Evolutionary conservation across 2,329 filamentous ascomycete genomes (phyloP).

Genomic region (Neofusicoccum umdonicola): DNA sequence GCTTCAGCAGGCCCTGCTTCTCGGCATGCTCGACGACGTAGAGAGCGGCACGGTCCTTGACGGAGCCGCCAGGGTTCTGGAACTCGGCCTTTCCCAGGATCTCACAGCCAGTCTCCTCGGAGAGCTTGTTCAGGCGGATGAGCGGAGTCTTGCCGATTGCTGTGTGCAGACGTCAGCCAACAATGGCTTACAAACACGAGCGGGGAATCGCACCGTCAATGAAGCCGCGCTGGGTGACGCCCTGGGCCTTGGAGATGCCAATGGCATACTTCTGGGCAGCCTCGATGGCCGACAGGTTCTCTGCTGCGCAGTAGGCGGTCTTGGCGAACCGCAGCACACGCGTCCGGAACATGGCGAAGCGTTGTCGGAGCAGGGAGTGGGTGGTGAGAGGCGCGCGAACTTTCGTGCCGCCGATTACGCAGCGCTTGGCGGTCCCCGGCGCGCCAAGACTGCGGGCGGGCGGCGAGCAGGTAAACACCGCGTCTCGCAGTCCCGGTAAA

Average conservation of each 20-base stretch:
- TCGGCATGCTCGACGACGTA: slow-evolving; percentile 95
- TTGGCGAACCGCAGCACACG: slow-evolving; percentile 66
- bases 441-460: neutral
- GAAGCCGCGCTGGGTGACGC: slow-evolving; percentile 69
- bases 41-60: slow-evolving; percentile 94
- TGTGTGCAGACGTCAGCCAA: slow-evolving; percentile 38
- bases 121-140: slow-evolving; percentile 84
- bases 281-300: slow-evolving; percentile 47
- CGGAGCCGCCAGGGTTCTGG: slow-evolving; percentile 93
- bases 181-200: neutral
- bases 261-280: slow-evolving; percentile 61
- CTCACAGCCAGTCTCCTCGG: slow-evolving; percentile 87
- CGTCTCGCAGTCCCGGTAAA: neutral
- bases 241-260: slow-evolving; percentile 75
- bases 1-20: slow-evolving; percentile 74
- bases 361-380: neutral
- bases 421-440: neutral
- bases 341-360: slow-evolving; percentile 63
- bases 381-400: neutral
- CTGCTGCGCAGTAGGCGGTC: slow-evolving; percentile 53
- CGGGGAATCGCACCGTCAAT: slow-evolving; percentile 66
- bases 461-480: neutral
- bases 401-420: slow-evolving; percentile 17
- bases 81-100: slow-evolving; percentile 97
- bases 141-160: slow-evolving; percentile 97